Conservation (phyloP, 805 yeast genomes). For the Metschnikowia reukaufii region DNA sequence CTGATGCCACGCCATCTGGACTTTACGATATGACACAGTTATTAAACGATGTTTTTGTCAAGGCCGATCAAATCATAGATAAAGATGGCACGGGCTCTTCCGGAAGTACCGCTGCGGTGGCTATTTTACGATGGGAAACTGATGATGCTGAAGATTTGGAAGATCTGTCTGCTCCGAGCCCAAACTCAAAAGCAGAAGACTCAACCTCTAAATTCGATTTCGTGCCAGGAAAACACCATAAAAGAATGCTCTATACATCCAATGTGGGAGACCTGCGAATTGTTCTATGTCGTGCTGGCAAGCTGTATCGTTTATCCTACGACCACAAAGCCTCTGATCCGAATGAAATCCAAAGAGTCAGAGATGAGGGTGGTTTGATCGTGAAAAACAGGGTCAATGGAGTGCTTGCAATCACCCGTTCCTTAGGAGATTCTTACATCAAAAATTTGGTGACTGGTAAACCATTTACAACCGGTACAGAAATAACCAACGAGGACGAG, state of each 20-base stretch:
- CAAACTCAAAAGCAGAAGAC: constrained; percentile 2
- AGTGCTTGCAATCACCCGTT: constrained; percentile 89
- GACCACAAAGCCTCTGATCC: constrained; percentile 91
- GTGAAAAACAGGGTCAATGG: constrained; percentile 94
- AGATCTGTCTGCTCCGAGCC: constrained; percentile 13
- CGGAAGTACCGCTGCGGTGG: constrained; percentile 96
- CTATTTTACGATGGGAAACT: constrained; percentile 81
- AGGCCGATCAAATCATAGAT: constrained; percentile 70
- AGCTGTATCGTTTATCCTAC: constrained; percentile 77
- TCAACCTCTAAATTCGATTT: constrained; percentile 41
- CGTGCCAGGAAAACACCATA: constrained; percentile 49
- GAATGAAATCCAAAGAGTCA: constrained; percentile 73
- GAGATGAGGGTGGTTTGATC: constrained; percentile 79
- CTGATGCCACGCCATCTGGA: constrained; percentile 22
- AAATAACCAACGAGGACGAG: constrained; percentile 63
- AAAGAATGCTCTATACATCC: constrained; percentile 83
- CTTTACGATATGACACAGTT: constrained; percentile 60
- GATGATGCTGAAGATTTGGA: constrained; percentile 11
- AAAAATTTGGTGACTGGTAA: constrained; percentile 84
- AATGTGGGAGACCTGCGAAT: constrained; percentile 94
- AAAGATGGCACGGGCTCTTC: constrained; percentile 66
- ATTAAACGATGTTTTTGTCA: constrained; percentile 65
- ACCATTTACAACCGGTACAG: constrained; percentile 90
- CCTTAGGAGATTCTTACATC: constrained; percentile 92
- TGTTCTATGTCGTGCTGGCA: constrained; percentile 71